Evolutionary conservation across 2,329 filamentous ascomycete species (phyloP), one percentile per base, ranked within the genome.

Genomic region (Calonectria honghensis): DNA sequence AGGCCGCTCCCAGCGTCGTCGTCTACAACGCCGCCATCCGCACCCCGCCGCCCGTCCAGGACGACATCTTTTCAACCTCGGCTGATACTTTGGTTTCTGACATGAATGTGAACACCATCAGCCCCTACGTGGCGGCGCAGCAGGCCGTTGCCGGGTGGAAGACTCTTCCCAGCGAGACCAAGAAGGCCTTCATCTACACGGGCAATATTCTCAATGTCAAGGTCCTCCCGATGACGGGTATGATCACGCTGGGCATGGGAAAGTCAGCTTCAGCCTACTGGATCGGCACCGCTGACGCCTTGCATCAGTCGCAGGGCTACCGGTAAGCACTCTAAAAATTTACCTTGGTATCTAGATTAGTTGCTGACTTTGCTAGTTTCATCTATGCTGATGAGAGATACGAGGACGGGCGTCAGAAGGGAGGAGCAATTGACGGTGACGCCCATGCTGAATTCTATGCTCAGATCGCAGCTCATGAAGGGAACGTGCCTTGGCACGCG

Each of bases 351-450:
- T 45, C 18, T 20, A 45, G 5, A 6, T 45, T 45, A 20, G 5
- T 20, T 45, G 7, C 31, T 54, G 24, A 32, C 24, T 54, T 24
- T 18, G 45, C n/a, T 57, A 77, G 75, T 68, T 90, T 90, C 79
- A 89, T 89, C 77, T 90, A 87, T 68, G 87, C 84, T 2, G 88
- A 90, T 73, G 87, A 91, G 78, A 82, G 89, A 35, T 85, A 83
- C 16, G 72, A 79, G 0, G 83, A 88, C 63, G 88, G 88, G 0
- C 63, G 75, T 2, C 31, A 63, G 68, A 2, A 79, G 88, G 39
- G 80, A 83, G 50, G 27, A 31, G 37, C 13, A 14, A 27, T 48
- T 27, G 51, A 54, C 11, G 87, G 86, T 2, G 79, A 84, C 20
- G 85, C 86, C 50, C 1, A 85, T 79, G 87, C 77, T 4, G 81